Conservation (phyloP, 495 filamentous ascomycete species). For the Aspergillus wentii region DNA sequence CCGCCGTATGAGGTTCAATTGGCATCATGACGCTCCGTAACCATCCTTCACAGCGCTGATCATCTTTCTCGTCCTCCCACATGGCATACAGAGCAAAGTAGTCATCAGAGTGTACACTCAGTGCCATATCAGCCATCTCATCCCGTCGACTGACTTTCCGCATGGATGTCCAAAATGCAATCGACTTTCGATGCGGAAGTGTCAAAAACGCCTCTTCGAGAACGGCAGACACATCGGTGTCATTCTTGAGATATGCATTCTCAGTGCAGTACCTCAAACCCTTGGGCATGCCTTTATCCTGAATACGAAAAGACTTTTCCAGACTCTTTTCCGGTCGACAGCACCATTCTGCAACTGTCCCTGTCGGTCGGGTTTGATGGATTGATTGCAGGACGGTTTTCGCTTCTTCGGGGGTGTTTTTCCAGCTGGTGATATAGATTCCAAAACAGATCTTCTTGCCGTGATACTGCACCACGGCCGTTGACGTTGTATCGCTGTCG, state of each 20-base stretch:
- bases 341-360: too few relatives aligned
- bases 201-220: constrained; percentile 31
- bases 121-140: constrained; percentile 34
- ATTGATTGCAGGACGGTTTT: too few relatives aligned
- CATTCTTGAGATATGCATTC: constrained; percentile 36
- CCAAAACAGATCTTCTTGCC: too few relatives aligned
- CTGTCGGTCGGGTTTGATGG: too few relatives aligned
- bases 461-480: too few relatives aligned
- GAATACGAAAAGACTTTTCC: too few relatives aligned
- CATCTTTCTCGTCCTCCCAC: constrained; percentile 36
- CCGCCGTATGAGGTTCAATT: constrained; percentile 23
- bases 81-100: constrained; percentile 44
- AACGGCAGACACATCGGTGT: constrained; percentile 25
- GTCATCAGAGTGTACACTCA: constrained; percentile 41
- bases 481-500: too few relatives aligned
- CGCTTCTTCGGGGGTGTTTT: too few relatives aligned
- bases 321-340: too few relatives aligned
- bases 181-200: constrained; percentile 24
- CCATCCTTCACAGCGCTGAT: constrained; percentile 27
- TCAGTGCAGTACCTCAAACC: constrained; percentile 33
- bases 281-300: constrained; percentile 26
- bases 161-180: constrained; percentile 40
- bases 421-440: too few relatives aligned
- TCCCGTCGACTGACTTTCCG: constrained; percentile 22
- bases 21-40: constrained; percentile 23